Evolutionary conservation across 2,329 filamentous ascomycete species (phyloP).

Genomic region (Metarhizium sp.): DNA sequence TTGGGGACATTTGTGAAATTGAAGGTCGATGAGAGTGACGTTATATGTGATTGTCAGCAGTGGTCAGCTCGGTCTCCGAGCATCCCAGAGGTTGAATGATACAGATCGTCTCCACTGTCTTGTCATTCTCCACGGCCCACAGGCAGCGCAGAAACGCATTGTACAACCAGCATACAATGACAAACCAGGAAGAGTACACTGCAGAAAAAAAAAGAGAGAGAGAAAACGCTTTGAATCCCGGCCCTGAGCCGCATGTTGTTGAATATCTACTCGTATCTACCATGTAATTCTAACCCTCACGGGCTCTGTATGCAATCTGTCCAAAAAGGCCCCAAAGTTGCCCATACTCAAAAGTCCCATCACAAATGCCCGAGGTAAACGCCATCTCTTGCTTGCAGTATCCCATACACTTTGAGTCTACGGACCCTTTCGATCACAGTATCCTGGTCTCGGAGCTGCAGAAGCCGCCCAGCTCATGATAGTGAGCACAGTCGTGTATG

Average conservation of each 20-base stretch:
- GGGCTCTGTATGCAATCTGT: constrained; percentile 4
- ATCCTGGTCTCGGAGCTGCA: constrained; percentile 37
- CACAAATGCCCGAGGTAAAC: background rate
- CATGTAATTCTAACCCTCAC: background rate
- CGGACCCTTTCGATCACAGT: constrained; percentile 37
- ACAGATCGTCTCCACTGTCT: background rate
- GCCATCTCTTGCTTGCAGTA: background rate
- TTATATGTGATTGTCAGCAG: constrained; percentile 1
- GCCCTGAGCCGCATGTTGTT: background rate
- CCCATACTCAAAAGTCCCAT: background rate
- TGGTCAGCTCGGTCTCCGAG: constrained; percentile 14
- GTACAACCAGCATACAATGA: too few relatives aligned
- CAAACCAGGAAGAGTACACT: too few relatives aligned
- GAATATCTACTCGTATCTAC: constrained; percentile 1
- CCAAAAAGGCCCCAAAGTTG: background rate
- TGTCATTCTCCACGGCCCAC: background rate
- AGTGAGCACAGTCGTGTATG: constrained; percentile 83
- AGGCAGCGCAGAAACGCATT: background rate
- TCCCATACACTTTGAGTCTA: constrained; percentile 1
- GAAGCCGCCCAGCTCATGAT: constrained; percentile 75
- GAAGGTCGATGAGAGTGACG: background rate
- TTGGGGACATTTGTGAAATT: background rate
- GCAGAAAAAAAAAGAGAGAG: too few relatives aligned
- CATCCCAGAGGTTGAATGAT: constrained; percentile 1
- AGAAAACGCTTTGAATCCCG: background rate